phyloP scores from a whole-genome alignment of 2,329 filamentous ascomycete species.

The Aspergillus spinulosporus region DNA sequence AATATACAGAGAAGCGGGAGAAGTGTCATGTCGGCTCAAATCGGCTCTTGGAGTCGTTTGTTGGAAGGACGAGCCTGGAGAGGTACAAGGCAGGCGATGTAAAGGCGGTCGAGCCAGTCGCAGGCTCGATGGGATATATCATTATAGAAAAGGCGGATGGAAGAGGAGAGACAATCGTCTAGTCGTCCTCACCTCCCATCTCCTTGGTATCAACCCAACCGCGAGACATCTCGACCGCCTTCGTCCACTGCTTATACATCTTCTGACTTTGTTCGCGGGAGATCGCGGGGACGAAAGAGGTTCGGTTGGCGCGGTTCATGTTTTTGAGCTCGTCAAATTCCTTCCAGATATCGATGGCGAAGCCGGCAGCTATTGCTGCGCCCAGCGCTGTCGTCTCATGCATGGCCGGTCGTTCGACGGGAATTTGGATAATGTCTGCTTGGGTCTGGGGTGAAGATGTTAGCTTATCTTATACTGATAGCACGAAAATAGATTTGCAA shows the following conservation, averaged over 20 bases:
- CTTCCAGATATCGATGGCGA: slow-evolving; percentile 77
- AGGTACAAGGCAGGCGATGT: not conserved
- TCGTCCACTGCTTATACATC: slow-evolving; percentile 71
- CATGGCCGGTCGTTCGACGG: slow-evolving; percentile 82
- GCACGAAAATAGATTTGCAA: slow-evolving; percentile 8
- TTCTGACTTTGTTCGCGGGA: slow-evolving; percentile 57
- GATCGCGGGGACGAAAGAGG: slow-evolving; percentile 68
- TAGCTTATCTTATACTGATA: not conserved
- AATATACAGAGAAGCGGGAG: slow-evolving; percentile 11
- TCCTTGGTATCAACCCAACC: slow-evolving; percentile 58
- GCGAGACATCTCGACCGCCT: slow-evolving; percentile 75
- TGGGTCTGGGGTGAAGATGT: slow-evolving; percentile 60
- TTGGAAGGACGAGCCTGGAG: not conserved
- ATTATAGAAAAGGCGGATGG: not conserved
- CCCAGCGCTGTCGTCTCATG: slow-evolving; percentile 86
- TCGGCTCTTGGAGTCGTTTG: not conserved
- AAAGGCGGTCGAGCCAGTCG: no score
- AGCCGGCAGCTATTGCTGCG: slow-evolving; percentile 84
- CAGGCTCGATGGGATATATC: not conserved
- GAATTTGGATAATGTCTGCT: slow-evolving; percentile 80
- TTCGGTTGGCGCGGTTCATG: slow-evolving; percentile 70
- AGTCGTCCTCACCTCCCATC: slow-evolving; percentile 25
- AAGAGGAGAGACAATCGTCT: not conserved
- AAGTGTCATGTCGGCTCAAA: not conserved
- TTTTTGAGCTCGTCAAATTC: slow-evolving; percentile 70